These are phyloP conservation scores for Calvatia gigantea DNA, from an alignment of 768 basidiomycete genomes.

Conservation along the genomic window DNA sequence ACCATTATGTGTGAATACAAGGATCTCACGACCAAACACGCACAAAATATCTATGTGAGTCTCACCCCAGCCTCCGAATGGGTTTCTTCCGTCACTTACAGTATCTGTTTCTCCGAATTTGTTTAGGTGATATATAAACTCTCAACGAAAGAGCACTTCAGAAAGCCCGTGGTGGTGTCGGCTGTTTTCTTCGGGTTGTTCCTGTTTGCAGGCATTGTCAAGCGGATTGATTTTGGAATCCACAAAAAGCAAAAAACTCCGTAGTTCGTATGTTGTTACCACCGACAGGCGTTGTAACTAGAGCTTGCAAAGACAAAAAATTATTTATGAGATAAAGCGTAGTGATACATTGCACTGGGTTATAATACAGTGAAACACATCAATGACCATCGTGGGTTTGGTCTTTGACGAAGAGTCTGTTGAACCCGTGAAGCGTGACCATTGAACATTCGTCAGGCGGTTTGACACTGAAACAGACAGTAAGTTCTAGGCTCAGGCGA, in stretches of 20 bases:
- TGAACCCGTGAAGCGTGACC: conserved; percentile 37
- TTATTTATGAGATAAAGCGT: conserved; percentile 9
- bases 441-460: conserved; percentile 32
- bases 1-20: conserved; percentile 69
- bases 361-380: not conserved
- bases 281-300: conserved; percentile 12
- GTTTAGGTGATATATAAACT: conserved; percentile 84
- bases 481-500: not conserved
- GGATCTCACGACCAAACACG: conserved; percentile 76
- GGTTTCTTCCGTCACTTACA: not conserved
- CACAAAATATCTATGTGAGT: conserved; percentile 79
- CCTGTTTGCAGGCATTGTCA: conserved; percentile 37
- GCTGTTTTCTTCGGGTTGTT: conserved; percentile 70
- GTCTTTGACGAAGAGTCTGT: conserved; percentile 3
- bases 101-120: not conserved
- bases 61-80: not conserved
- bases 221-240: conserved; percentile 47
- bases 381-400: not conserved
- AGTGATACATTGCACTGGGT: conserved; percentile 11
- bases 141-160: conserved; percentile 73
- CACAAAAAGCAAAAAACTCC: conserved; percentile 37
- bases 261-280: conserved; percentile 24
- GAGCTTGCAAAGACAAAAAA: conserved; percentile 9
- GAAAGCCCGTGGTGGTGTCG: conserved; percentile 81
- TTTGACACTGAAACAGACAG: conserved; percentile 22